A percentile compares a stretch with the other conserved stretches of the same genome.
Conservation (phyloP, 2,329 filamentous ascomycete species). For the Leptodontidium sp. region DNA sequence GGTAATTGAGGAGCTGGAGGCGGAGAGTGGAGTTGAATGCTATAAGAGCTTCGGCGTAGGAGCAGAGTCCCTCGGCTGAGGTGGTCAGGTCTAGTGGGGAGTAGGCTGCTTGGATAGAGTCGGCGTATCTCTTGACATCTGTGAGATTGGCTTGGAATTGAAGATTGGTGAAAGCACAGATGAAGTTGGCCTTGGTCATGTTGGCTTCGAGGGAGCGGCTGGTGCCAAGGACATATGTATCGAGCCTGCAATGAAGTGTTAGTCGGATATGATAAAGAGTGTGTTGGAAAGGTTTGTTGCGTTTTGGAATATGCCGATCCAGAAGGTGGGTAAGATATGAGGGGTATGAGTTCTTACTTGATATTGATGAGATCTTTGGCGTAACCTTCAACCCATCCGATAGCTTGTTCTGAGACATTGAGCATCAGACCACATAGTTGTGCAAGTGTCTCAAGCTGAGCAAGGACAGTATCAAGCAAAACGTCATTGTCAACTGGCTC, state of each 20-base stretch:
- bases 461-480: slow-evolving; percentile 72
- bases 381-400: slow-evolving; percentile 15
- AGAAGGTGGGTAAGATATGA: neutral
- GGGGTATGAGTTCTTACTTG: slow-evolving; percentile 13
- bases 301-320: neutral
- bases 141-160: slow-evolving; percentile 61
- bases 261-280: neutral
- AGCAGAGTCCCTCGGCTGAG: slow-evolving; percentile 56
- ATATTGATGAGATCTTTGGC: slow-evolving; percentile 20
- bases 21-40: slow-evolving; percentile 54
- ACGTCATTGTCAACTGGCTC: slow-evolving; percentile 70
- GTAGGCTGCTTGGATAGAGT: slow-evolving; percentile 42
- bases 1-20: slow-evolving; percentile 47
- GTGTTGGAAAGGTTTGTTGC: neutral
- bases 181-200: slow-evolving; percentile 64
- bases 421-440: slow-evolving; percentile 56
- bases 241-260: slow-evolving; percentile 61
- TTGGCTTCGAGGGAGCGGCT: slow-evolving; percentile 58
- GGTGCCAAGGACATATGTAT: slow-evolving; percentile 54
- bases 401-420: neutral
- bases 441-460: slow-evolving; percentile 65
- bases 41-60: slow-evolving; percentile 64
- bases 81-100: neutral
- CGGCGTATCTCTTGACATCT: slow-evolving; percentile 60
- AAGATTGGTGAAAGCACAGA: slow-evolving; percentile 62